These are phyloP conservation scores for Hypoxylon lenormandii DNA, from an alignment of 495 filamentous ascomycete genomes.

Conservation along the genomic window DNA sequence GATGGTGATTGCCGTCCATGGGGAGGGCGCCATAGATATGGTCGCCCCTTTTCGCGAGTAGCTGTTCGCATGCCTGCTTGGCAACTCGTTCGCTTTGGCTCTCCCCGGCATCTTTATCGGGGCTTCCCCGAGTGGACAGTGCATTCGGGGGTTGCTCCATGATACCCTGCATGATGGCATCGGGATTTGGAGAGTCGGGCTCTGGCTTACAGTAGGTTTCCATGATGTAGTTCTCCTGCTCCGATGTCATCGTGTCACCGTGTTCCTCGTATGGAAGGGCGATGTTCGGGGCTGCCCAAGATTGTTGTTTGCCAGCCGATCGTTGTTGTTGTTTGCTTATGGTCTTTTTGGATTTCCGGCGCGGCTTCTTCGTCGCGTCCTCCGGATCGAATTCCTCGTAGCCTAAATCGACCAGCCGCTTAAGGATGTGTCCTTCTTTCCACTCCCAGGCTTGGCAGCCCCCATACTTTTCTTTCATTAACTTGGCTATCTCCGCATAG, in stretches of 20 bases:
- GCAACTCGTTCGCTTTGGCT: constrained; percentile 57
- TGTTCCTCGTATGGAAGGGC: constrained; percentile 49
- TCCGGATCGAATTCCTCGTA: constrained; percentile 50
- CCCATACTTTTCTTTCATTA: constrained; percentile 52
- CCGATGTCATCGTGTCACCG: constrained; percentile 45
- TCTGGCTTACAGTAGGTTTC: constrained; percentile 55
- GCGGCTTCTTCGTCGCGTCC: constrained; percentile 46
- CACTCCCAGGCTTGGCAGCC: constrained; percentile 52
- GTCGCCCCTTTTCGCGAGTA: constrained; percentile 45
- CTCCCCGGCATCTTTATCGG: constrained; percentile 44
- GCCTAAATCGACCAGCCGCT: constrained; percentile 49
- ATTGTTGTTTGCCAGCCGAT: constrained; percentile 32
- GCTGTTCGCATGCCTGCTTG: constrained; percentile 57
- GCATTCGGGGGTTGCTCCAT: constrained; percentile 46
- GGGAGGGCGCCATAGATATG: constrained; percentile 34
- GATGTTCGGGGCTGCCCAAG: constrained; percentile 32
- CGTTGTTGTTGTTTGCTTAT: constrained; percentile 34
- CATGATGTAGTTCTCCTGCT: constrained; percentile 58
- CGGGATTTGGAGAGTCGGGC: constrained; percentile 27
- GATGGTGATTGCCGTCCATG: constrained; percentile 12
- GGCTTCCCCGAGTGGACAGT: constrained; percentile 26
- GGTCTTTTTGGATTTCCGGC: constrained; percentile 47
- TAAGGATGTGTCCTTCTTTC: constrained; percentile 49
- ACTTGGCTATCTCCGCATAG: constrained; percentile 45
- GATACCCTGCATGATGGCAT: constrained; percentile 40